These are phyloP conservation scores for Pleurotus sapidus DNA, from an alignment of 768 basidiomycete species.

Conservation along the genomic window DNA sequence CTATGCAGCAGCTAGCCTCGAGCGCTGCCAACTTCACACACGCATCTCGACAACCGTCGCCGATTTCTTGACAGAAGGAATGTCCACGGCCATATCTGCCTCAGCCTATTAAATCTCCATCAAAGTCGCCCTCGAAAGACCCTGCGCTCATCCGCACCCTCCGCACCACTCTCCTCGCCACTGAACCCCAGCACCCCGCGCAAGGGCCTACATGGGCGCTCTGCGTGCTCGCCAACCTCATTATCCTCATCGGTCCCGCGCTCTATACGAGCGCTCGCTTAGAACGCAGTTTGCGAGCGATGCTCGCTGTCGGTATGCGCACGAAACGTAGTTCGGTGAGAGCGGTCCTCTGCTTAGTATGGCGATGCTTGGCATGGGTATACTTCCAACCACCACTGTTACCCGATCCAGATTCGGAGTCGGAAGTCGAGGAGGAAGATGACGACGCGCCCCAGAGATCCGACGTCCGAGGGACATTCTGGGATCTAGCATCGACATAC, in stretches of 20 bases:
- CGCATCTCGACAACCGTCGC: conserved; percentile 50
- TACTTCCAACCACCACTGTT: conserved; percentile 55
- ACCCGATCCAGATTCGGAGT: conserved; percentile 25
- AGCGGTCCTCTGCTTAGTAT: conserved; percentile 56
- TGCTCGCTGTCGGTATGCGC: conserved; percentile 54
- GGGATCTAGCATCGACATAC: conserved; percentile 41
- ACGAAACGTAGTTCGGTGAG: conserved; percentile 66
- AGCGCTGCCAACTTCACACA: conserved; percentile 44
- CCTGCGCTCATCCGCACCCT: conserved; percentile 61
- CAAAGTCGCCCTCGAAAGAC: conserved; percentile 31
- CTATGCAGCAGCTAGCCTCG: conserved; percentile 46
- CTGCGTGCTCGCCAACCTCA: conserved; percentile 59
- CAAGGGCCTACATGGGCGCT: conserved; percentile 81
- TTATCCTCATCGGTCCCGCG: conserved; percentile 62
- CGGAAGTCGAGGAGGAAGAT: conserved; percentile 17
- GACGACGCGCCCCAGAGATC: conserved; percentile 23
- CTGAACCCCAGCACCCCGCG: conserved; percentile 57
- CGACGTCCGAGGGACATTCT: conserved; percentile 28
- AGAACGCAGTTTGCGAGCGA: conserved; percentile 42
- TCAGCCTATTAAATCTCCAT: conserved; percentile 35
- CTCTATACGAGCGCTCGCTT: conserved; percentile 43
- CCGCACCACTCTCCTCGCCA: conserved; percentile 54
- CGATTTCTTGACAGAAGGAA: conserved; percentile 37
- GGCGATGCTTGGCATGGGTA: conserved; percentile 66
- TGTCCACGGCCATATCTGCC: conserved; percentile 25